These are phyloP conservation scores for Stachybotrys chartarum DNA, from an alignment of 2,329 filamentous ascomycete species.

Conservation along the genomic window DNA sequence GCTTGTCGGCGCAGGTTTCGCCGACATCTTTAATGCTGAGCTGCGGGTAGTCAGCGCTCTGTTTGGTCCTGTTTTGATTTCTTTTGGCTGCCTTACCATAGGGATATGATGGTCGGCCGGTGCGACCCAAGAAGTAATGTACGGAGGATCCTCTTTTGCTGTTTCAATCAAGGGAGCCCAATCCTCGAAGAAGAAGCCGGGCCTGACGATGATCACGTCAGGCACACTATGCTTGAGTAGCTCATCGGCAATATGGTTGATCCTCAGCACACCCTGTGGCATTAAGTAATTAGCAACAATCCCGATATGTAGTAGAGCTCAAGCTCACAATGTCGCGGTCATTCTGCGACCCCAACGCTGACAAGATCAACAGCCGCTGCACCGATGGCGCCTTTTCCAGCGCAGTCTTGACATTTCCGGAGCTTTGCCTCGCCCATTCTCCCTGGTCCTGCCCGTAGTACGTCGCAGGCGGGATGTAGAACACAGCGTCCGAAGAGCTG, in stretches of 20 bases:
- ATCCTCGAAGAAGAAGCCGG: slow-evolving; percentile 14
- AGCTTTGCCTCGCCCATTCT: slow-evolving; percentile 14
- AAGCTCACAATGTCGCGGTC: slow-evolving; percentile 19
- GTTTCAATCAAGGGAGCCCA: slow-evolving; percentile 12
- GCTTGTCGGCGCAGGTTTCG: slow-evolving; percentile 13
- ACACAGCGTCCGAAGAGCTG: slow-evolving; percentile 18
- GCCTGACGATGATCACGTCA: slow-evolving; percentile 11
- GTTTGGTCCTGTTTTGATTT: not conserved
- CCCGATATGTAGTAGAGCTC: too few relatives aligned
- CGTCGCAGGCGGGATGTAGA: slow-evolving; percentile 25
- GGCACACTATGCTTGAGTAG: slow-evolving; percentile 11
- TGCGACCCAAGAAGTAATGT: slow-evolving; percentile 17
- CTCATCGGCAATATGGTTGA: slow-evolving; percentile 14
- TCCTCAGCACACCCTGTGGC: slow-evolving; percentile 15
- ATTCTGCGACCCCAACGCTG: slow-evolving; percentile 20
- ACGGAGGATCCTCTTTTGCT: slow-evolving; percentile 11
- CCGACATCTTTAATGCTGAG: slow-evolving; percentile 21
- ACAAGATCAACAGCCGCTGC: slow-evolving; percentile 17
- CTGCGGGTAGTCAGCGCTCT: slow-evolving; percentile 5
- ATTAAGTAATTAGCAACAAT: not conserved
- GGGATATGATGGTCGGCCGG: slow-evolving; percentile 22
- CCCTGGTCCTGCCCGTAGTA: slow-evolving; percentile 14
- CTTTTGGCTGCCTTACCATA: slow-evolving; percentile 15
- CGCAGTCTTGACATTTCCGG: slow-evolving; percentile 14
- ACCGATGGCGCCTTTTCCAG: slow-evolving; percentile 8